Base-by-base conservation (phyloP, 78 protist species). In the Salpingoeca rosetta region DNA sequence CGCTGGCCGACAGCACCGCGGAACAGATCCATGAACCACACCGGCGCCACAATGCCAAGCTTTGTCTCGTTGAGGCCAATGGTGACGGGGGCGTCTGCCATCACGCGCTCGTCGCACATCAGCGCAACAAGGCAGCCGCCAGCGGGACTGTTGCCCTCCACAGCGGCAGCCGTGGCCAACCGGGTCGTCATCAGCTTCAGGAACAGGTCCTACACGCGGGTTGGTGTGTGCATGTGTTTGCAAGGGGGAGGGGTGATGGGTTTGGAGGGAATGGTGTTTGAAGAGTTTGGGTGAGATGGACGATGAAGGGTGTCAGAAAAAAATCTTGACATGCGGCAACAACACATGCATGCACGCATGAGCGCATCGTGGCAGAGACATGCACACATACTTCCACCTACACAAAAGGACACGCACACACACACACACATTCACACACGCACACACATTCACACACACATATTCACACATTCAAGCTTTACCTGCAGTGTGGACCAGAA, bases 121-220 rank as follows among this genome's bases (percentile, higher is more conserved):
- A 80, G 38, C 35, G 84, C 72, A 57, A 80, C 38, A 37, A 80
- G 26, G 84, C 84, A 80, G 74, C 84, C 84, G 41, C 84, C 84
- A 35, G 84, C 84, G 25, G 84, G 84, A 0, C 36, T 1, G 84
- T 80, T 72, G 2, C 76, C 76, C 10, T 12, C 24, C 36, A 72
- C 24, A 26, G 76, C 76, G 2, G 76, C 17, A 2, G 35, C 76
- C 17, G 10, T 2, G 38, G 76, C 36, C 76, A 27, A 2, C 36
- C 37, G 76, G 38, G 37, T 27, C 37, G 22, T 72, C 36, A 26
- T 27, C 38, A 72, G 17, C 37, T 28, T 28, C 36, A 72, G 76
- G 36, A 10, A 72, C 76, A 27, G 10, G 22, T 72, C 65, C 65
- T 51, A 51, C 17, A 17, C 31, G 7, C 31, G 31, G 65, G 17